These are phyloP conservation scores for Neophaeococcomyces aloes DNA, from an alignment of 2,329 filamentous ascomycete species.

Conservation along the genomic window DNA sequence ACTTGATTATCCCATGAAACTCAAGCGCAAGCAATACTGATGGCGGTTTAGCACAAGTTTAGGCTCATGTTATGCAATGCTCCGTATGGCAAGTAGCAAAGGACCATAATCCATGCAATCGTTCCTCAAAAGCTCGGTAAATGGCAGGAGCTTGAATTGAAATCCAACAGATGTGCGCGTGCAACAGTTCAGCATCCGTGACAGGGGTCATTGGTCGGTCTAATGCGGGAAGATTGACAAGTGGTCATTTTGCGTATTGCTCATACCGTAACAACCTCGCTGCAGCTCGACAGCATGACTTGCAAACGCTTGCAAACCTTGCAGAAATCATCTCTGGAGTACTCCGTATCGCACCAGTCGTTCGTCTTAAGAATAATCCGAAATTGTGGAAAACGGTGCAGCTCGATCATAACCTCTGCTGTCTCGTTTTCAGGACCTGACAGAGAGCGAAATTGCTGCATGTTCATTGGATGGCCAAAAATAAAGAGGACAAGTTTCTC, in stretches of 20 bases:
- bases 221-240: constrained; percentile 8
- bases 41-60: too few relatives aligned
- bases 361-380: background rate
- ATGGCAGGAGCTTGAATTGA: background rate
- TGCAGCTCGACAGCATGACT: constrained; percentile 4
- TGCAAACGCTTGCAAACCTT: constrained; percentile 3
- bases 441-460: constrained; percentile 3
- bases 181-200: constrained; percentile 1
- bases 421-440: background rate
- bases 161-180: background rate
- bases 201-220: constrained; percentile 2
- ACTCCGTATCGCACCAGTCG: background rate
- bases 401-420: constrained; percentile 1
- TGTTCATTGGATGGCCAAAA: constrained; percentile 4
- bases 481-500: background rate
- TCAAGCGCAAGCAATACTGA: too few relatives aligned
- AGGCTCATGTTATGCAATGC: too few relatives aligned
- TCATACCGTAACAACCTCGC: constrained; percentile 2
- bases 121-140: background rate
- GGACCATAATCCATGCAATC: background rate
- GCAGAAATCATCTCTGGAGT: background rate
- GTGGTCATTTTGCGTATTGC: constrained; percentile 3
- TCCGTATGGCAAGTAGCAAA: background rate
- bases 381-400: background rate
- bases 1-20: too few relatives aligned